Conservation (phyloP, 2,329 filamentous ascomycete species). For the Ploettnerulaceae sp. region DNA sequence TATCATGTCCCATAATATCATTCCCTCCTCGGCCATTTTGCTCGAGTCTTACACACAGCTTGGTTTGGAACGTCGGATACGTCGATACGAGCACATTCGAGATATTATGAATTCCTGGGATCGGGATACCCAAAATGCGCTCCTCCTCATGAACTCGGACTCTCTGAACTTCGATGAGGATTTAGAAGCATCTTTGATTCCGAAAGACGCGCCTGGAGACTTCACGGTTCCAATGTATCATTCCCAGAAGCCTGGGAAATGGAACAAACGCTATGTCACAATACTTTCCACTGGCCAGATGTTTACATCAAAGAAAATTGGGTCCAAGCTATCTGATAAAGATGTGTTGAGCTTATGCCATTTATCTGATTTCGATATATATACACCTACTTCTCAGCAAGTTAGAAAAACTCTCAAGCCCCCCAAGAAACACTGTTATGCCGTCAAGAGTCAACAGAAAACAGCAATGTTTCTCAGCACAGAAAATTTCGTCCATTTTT, state of each 20-base stretch:
- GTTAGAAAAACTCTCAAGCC: slow-evolving; percentile 68
- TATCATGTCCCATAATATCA: slow-evolving; percentile 58
- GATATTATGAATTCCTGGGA: slow-evolving; percentile 95
- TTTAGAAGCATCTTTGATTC: slow-evolving; percentile 61
- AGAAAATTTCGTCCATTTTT: slow-evolving; percentile 88
- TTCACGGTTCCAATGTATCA: slow-evolving; percentile 71
- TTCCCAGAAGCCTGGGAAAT: slow-evolving; percentile 76
- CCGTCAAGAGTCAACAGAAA: slow-evolving; percentile 89
- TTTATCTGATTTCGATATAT: slow-evolving; percentile 89
- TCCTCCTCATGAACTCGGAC: slow-evolving; percentile 61
- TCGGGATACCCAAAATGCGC: slow-evolving; percentile 67
- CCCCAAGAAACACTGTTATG: slow-evolving; percentile 80
- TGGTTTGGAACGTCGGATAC: slow-evolving; percentile 75
- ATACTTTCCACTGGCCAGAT: slow-evolving; percentile 70
- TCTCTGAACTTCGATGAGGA: slow-evolving; percentile 51
- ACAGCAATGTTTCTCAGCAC: slow-evolving; percentile 75
- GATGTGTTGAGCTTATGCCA: slow-evolving; percentile 71
- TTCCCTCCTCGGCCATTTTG: slow-evolving; percentile 62
- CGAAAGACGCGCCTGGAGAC: slow-evolving; percentile 58
- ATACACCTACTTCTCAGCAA: slow-evolving; percentile 66
- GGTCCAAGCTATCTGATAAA: slow-evolving; percentile 56
- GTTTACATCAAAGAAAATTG: slow-evolving; percentile 62
- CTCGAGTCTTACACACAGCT: slow-evolving; percentile 71
- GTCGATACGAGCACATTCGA: slow-evolving; percentile 79
- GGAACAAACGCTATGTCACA: slow-evolving; percentile 80